These are phyloP conservation scores for Stephanodiscus triporus DNA, from an alignment of 108 stramenopile genomes.

Conservation along the genomic window DNA sequence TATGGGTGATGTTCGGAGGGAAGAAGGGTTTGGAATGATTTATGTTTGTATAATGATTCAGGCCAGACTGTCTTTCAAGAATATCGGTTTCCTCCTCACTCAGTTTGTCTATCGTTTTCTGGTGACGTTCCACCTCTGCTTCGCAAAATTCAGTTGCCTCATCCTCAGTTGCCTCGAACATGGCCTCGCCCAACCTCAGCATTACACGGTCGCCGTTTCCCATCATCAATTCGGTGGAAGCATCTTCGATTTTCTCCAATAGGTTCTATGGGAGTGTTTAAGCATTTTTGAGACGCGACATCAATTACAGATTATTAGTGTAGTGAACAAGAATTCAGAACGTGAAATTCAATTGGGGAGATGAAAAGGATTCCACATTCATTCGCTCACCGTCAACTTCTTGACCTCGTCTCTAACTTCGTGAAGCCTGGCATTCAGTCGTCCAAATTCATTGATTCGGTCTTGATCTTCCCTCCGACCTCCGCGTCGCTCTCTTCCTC, in stretches of 20 bases:
- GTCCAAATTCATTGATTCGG: conserved; percentile 92
- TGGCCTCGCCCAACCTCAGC: conserved; percentile 84
- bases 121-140: conserved; percentile 77
- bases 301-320: conserved; percentile 2
- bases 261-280: conserved; percentile 43
- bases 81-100: conserved; percentile 73
- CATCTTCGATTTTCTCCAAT: conserved; percentile 90
- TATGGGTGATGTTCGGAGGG: not conserved
- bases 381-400: conserved; percentile 62
- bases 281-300: not conserved
- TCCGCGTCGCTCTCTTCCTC: conserved; percentile 85
- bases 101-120: conserved; percentile 66
- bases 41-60: conserved; percentile 51
- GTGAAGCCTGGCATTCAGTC: conserved; percentile 86
- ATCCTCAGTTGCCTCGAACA: conserved; percentile 86
- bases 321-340: not conserved
- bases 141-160: conserved; percentile 90
- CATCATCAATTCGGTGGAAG: conserved; percentile 96
- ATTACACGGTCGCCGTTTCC: conserved; percentile 68
- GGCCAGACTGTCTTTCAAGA: conserved; percentile 62
- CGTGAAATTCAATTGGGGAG: not conserved
- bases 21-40: not conserved
- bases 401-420: conserved; percentile 68
- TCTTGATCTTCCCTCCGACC: conserved; percentile 91
- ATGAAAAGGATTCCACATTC: conserved; percentile 13